phyloP scores from a whole-genome alignment of 106 monocot species.

The Dendrobium catenatum region DNA sequence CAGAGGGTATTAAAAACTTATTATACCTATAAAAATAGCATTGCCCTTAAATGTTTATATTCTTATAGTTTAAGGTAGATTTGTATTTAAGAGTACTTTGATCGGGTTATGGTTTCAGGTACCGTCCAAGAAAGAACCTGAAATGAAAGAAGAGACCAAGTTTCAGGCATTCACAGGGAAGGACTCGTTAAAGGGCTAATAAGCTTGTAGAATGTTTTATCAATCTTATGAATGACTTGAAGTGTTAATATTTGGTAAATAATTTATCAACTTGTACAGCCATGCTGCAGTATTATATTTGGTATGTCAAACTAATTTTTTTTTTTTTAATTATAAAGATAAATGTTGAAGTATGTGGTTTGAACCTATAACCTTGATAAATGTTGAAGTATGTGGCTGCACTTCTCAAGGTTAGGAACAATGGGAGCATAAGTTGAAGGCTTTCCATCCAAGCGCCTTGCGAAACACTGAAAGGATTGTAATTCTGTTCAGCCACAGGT shows the following conservation, averaged over 20 bases:
- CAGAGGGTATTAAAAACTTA: conserved; percentile 19
- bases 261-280: background rate
- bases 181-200: conserved; percentile 43
- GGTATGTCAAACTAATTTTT: too few species aligned
- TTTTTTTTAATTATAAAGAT: too few species aligned
- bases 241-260: background rate
- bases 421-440: conserved; percentile 28
- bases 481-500: conserved; percentile 44
- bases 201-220: background rate
- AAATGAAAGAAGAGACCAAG: conserved; percentile 66
- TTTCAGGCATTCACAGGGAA: conserved; percentile 76
- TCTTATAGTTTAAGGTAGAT: too few species aligned
- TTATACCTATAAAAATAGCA: too few species aligned
- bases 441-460: conserved; percentile 80
- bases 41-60: too few species aligned
- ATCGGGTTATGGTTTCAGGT: conserved; percentile 15
- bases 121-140: conserved; percentile 26
- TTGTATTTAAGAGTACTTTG: background rate
- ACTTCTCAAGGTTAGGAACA: conserved; percentile 23
- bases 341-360: too few species aligned
- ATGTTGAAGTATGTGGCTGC: background rate
- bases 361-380: too few species aligned
- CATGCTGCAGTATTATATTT: background rate
- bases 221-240: background rate
- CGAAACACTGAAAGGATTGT: conserved; percentile 76